Conservation (phyloP, 2,329 filamentous ascomycete species). For the Simplicillium aogashimaense region DNA sequence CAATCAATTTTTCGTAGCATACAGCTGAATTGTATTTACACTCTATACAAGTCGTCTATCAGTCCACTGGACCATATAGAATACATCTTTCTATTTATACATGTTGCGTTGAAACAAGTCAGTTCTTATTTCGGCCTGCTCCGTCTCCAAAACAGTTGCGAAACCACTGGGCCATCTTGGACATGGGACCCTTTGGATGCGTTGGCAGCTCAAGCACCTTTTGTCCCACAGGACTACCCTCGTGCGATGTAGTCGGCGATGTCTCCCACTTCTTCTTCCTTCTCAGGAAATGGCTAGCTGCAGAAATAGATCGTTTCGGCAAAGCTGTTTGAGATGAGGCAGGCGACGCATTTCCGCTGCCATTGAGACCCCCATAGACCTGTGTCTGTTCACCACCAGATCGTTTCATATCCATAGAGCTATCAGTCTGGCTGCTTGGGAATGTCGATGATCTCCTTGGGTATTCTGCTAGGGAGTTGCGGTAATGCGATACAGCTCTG, state of each 20-base stretch:
- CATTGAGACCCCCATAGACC: neutral
- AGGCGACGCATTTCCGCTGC: neutral
- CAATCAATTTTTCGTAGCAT: too few species aligned
- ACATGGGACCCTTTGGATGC: neutral
- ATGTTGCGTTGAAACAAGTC: too few species aligned
- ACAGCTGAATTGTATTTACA: too few species aligned
- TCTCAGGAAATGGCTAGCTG: slow-evolving; percentile 15
- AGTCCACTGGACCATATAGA: too few species aligned
- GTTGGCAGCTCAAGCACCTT: slow-evolving; percentile 4
- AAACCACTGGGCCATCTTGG: slow-evolving; percentile 9
- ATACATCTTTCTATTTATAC: too few species aligned
- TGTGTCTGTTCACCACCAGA: neutral
- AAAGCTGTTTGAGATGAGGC: slow-evolving; percentile 1
- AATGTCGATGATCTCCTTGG: slow-evolving; percentile 5
- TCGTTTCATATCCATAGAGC: neutral
- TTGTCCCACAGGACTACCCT: neutral
- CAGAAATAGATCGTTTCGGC: slow-evolving; percentile 13
- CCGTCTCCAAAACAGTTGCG: slow-evolving; percentile 4
- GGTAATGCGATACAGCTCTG: slow-evolving; percentile 13
- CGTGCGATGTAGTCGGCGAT: neutral
- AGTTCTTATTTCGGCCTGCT: neutral
- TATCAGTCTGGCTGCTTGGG: slow-evolving; percentile 4
- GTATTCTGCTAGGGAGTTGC: slow-evolving; percentile 9
- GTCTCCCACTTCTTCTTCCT: slow-evolving; percentile 8
- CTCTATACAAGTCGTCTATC: too few species aligned